Evolutionary conservation across 164 flowering plant species (phyloP).

Genomic region (Chimonanthus praecox): DNA sequence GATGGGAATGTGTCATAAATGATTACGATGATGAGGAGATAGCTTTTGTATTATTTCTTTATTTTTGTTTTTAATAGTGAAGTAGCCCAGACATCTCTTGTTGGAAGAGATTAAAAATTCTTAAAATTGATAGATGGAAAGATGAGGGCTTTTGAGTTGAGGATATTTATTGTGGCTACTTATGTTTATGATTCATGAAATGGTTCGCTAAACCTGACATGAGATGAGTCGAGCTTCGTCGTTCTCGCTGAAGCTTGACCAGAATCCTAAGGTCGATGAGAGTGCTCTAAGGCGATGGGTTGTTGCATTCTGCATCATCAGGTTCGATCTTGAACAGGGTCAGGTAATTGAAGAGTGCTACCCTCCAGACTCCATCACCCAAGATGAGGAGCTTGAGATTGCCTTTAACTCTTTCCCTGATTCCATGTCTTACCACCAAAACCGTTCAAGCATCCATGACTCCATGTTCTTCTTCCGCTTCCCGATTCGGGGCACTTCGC

Average conservation of each 20-base stretch:
- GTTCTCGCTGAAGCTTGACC: conserved; percentile 53
- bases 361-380: conserved; percentile 67
- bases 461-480: conserved; percentile 93
- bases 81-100: background rate
- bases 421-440: conserved; percentile 87
- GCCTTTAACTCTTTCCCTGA: conserved; percentile 94
- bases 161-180: background rate
- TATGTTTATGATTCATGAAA: background rate
- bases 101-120: background rate
- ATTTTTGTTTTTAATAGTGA: background rate
- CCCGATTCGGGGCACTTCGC: conserved; percentile 33
- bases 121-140: background rate
- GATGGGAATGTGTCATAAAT: background rate
- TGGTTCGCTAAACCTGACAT: conserved; percentile 3
- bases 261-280: conserved; percentile 42
- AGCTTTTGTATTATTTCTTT: background rate
- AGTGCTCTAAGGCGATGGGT: conserved; percentile 68
- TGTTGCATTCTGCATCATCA: conserved; percentile 79
- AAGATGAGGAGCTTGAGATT: conserved; percentile 81
- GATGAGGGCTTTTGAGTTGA: background rate
- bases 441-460: conserved; percentile 91
- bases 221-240: conserved; percentile 89
- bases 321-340: conserved; percentile 97
- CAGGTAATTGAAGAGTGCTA: conserved; percentile 95
- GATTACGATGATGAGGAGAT: too few relatives aligned